Conservation (phyloP, 1,284 basidiomycete species). For the Cutaneotrichosporon sp. region DNA sequence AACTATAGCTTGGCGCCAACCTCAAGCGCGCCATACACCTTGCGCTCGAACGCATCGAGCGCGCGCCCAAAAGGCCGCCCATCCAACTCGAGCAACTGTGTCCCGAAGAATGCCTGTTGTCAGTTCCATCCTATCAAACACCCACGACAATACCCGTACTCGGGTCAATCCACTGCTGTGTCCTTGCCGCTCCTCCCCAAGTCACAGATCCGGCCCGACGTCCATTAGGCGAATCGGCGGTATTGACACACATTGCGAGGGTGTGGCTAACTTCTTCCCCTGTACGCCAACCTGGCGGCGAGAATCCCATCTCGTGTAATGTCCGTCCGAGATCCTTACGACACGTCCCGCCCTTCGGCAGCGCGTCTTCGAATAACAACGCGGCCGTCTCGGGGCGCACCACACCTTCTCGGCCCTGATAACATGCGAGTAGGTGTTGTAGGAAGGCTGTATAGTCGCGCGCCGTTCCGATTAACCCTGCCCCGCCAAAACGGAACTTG, state of each 20-base stretch:
- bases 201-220: conserved; percentile 29
- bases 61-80: neutral
- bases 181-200: conserved; percentile 29
- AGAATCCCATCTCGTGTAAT: neutral
- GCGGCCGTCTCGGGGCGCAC: neutral
- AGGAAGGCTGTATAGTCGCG: conserved; percentile 40
- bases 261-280: conserved; percentile 12
- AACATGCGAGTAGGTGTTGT: conserved; percentile 13
- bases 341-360: conserved; percentile 16
- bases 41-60: conserved; percentile 11
- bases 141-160: conserved; percentile 25
- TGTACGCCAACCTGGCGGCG: neutral
- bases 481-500: conserved; percentile 30
- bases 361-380: conserved; percentile 30
- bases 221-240: conserved; percentile 18
- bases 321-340: conserved; percentile 22
- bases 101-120: conserved; percentile 14
- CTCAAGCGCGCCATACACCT: conserved; percentile 16
- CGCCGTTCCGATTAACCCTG: conserved; percentile 38
- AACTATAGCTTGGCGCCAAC: neutral
- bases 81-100: conserved; percentile 14
- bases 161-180: conserved; percentile 40
- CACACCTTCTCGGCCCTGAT: neutral
- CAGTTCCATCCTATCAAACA: neutral
- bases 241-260: conserved; percentile 23